Evolutionary conservation across 2,329 filamentous ascomycete genomes (phyloP), one percentile per base, ranked within the genome.

Genomic region (Colletotrichum sp.): DNA sequence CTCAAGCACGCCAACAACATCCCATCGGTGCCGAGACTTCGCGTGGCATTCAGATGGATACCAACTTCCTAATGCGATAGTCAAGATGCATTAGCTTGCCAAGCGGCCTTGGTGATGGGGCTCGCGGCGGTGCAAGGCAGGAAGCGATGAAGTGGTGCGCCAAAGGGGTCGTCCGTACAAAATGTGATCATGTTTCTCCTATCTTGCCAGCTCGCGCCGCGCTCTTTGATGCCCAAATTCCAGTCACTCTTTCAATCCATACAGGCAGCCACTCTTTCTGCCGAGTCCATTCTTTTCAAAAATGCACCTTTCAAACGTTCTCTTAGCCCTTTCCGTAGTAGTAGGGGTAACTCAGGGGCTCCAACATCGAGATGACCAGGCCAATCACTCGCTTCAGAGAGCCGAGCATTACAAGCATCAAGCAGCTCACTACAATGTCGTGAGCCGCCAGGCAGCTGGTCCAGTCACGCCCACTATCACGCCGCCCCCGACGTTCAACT

Each of bases 351-450:
- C 32, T 22, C 66, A 68, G 66, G 52, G 32, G 22, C 52, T 78
- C 44, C 19, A 22, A 22, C 48, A 57, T 25, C 52, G 25, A 1
- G 16, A 60, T 6, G 66, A 25, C 2, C 30, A 68, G 11, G 66
- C 66, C 9, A 13, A 60, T 76, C 74, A 15, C 78, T 74, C 1
- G 22, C 48, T 59, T 7, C 16, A 67, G 12, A 44, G 34, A 67
- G 48, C 61, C 8, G 61, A 67, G 48, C 44, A 39, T 3, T 39
- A 72, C 19, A 12, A 28, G 16, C 69, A 72, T 3, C 9, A 30
- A 8, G 32, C 19, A 22, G 32, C 52, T 11, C 22, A 34, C 32
- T 39, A 60, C 19, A 30, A 60, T 19, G 15, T 68, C 5, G 13
- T 39, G 3, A 44, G 25, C 19, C 30, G 61, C n/a, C 70, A 67